Percentiles rank a stretch among this genome's conserved stretches.
These are phyloP conservation scores for Globisporangium radiosum DNA, from an alignment of 352 stramenopile genomes.

Conservation along the genomic window DNA sequence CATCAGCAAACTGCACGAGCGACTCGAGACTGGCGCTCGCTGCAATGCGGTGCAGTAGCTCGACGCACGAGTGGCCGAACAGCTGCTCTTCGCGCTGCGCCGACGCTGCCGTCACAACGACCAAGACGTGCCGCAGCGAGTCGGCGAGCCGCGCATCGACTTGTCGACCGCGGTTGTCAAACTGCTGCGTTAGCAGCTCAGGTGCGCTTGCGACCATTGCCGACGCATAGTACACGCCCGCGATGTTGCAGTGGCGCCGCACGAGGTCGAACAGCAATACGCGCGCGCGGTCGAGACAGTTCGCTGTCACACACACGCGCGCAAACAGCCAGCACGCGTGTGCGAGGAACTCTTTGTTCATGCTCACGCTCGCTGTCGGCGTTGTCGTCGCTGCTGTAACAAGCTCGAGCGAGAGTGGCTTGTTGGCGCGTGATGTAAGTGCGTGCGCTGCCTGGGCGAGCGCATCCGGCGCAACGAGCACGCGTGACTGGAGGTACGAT, in stretches of 20 bases:
- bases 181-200: conserved; percentile 22
- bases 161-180: conserved; percentile 21
- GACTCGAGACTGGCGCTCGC: too few species aligned
- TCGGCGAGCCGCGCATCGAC: too few species aligned
- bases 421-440: too few species aligned
- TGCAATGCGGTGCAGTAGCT: too few species aligned
- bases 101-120: too few species aligned
- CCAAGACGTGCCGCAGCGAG: too few species aligned
- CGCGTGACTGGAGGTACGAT: background rate
- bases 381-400: background rate
- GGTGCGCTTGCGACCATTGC: conserved; percentile 31
- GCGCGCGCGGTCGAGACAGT: conserved; percentile 18
- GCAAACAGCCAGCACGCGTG: conserved; percentile 35
- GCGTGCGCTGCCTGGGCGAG: too few species aligned
- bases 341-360: conserved; percentile 34
- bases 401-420: too few species aligned
- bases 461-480: too few species aligned
- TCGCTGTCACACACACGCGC: conserved; percentile 21
- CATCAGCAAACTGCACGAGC: too few species aligned
- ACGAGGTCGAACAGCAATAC: conserved; percentile 45
- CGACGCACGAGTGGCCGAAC: too few species aligned
- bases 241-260: conserved; percentile 29
- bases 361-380: conserved; percentile 7
- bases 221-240: conserved; percentile 31
- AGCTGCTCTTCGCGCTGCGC: too few species aligned